Evolutionary conservation across 495 filamentous ascomycete species (phyloP).

Genomic region (Usnea hakonensis): DNA sequence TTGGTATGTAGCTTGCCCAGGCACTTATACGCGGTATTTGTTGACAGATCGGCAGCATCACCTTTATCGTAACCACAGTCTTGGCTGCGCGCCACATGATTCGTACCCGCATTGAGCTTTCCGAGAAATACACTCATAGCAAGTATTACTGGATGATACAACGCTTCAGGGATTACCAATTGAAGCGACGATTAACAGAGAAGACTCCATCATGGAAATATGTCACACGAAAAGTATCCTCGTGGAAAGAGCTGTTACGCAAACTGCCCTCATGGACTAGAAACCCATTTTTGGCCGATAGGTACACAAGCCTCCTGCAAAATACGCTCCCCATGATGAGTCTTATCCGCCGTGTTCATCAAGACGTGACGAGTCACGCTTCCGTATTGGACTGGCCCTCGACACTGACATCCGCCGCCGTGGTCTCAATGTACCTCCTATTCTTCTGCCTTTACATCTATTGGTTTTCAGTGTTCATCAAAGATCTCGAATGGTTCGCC

Average conservation of each 20-base stretch:
- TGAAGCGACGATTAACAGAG: background rate
- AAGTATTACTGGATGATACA: background rate
- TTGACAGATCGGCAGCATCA: background rate
- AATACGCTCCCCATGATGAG: background rate
- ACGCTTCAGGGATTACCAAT: background rate
- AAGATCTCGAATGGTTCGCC: conserved; percentile 16
- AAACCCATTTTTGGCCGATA: background rate
- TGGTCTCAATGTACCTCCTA: background rate
- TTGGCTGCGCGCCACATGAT: background rate
- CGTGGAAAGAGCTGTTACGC: background rate
- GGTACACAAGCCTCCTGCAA: background rate
- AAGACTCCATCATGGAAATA: background rate
- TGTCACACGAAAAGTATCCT: background rate
- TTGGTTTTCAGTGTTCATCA: conserved; percentile 9
- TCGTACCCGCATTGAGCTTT: background rate
- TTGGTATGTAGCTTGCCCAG: background rate
- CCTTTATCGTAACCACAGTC: background rate
- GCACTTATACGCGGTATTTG: background rate
- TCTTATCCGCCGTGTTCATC: background rate
- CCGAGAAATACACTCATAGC: background rate
- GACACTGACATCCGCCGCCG: background rate
- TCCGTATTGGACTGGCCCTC: background rate
- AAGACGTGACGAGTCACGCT: background rate
- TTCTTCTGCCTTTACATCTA: conserved; percentile 13
- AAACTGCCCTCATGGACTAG: background rate